A percentile compares a stretch with the other conserved stretches of the same genome.
phyloP scores from a whole-genome alignment of 345 rosid genomes.

The Pugionium dolabratum region DNA sequence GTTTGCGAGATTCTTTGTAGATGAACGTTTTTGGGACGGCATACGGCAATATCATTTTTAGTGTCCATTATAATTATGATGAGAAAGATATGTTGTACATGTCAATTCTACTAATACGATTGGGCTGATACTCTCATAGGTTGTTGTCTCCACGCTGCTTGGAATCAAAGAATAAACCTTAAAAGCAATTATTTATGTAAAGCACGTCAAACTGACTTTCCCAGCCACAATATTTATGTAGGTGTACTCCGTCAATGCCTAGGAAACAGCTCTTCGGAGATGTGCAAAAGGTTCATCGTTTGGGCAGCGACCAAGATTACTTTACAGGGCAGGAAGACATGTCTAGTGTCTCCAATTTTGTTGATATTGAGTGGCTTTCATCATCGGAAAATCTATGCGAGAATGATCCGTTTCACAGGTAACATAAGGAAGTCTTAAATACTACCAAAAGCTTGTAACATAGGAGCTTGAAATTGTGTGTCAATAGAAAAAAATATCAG shows the following conservation, averaged over 20 bases:
- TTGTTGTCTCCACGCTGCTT: background rate
- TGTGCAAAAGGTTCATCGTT: constrained; percentile 49
- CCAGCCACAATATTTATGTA: constrained; percentile 30
- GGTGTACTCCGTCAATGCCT: constrained; percentile 83
- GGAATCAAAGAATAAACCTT: background rate
- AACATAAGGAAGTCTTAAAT: background rate
- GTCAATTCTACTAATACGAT: background rate
- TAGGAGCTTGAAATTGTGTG: too few species aligned
- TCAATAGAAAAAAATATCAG: too few species aligned
- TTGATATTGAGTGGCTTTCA: constrained; percentile 91
- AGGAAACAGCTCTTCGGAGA: constrained; percentile 75
- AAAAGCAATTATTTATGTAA: background rate
- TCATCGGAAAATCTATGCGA: constrained; percentile 91
- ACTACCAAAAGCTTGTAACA: too few species aligned
- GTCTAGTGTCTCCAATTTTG: constrained; percentile 79
- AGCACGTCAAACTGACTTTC: background rate
- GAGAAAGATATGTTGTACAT: background rate
- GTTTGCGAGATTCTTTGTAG: background rate
- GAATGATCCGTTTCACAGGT: constrained; percentile 88
- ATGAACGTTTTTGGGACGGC: background rate
- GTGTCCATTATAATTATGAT: background rate
- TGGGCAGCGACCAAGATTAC: constrained; percentile 54
- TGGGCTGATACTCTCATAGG: background rate
- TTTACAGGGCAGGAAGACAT: constrained; percentile 66
- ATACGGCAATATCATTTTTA: background rate